Evolutionary conservation across 163 green algal genomes (phyloP), one percentile per base, ranked within the genome.

Genomic region (Botryococcus braunii): DNA sequence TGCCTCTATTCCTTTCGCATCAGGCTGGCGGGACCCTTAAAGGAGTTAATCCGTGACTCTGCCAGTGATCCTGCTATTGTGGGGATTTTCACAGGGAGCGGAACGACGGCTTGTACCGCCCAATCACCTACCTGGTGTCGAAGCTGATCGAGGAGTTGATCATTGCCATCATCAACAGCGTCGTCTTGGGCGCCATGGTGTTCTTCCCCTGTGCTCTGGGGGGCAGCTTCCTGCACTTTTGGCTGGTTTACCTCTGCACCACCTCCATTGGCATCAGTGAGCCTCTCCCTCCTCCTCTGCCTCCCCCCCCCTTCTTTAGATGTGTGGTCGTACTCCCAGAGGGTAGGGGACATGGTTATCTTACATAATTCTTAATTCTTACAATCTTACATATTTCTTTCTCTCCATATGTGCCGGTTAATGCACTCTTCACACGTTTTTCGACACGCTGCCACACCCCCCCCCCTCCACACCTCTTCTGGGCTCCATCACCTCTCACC

Each of bases 81-180:
- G n/a, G 8, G 52, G 52, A 11, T 61, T n/a, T 32, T 5, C 36
- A 35, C 65, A 70, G 84, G 31, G 85, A 92, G 71, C 72, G 76
- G 4, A 73, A 77, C 5, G 84, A 91, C 50, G 85, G 85, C 4
- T 71, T 91, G 27, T 92, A 87, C 77, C 25, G 50, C 6, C 47
- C 61, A 4, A 58, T 73, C 35, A 65, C 49, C 1, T 69, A 72
- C 47, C 55, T 77, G 13, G 41, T 57, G 37, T 63, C 57, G 69
- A 87, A 89, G 69, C 59, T 89, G 64, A 39, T 79, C 27, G 84
- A 89, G 67, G 85, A 92, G 79, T 55, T 87, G 2, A 39, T 74
- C 4, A 57, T 78, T 25, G 67, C 63, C 0, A 36, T 64, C 21
- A 23, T 50, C 48, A 64, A 63, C 49, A 43, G n/a, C 34, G 25